These are phyloP conservation scores for Alternaria sp. DNA, from an alignment of 2,329 filamentous ascomycete genomes.

Conservation along the genomic window DNA sequence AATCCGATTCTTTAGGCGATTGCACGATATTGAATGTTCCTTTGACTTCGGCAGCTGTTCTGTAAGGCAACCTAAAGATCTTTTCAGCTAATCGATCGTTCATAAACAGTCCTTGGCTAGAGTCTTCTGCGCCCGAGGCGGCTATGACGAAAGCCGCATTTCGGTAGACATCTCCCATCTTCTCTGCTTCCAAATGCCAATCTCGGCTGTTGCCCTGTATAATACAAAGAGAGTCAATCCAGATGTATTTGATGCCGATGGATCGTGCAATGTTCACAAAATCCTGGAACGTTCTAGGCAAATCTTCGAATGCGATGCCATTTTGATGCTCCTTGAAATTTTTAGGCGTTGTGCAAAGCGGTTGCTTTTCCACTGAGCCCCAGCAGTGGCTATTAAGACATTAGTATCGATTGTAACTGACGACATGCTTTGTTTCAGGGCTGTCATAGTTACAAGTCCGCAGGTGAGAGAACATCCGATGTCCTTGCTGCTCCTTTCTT, in stretches of 20 bases:
- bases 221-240: not conserved
- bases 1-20: not conserved
- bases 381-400: not conserved
- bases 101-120: not conserved
- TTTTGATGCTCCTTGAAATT: too few species aligned
- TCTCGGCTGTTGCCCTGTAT: not conserved
- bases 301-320: not conserved
- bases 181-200: fast-evolving
- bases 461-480: too few species aligned
- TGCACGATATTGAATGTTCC: not conserved
- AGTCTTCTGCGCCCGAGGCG: not conserved
- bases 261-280: fast-evolving
- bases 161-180: not conserved
- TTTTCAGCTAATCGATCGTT: fast-evolving
- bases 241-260: fast-evolving
- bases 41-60: fast-evolving
- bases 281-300: not conserved
- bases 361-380: too few species aligned
- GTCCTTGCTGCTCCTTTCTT: too few species aligned
- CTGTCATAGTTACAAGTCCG: fast-evolving
- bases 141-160: fast-evolving
- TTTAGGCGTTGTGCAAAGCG: too few species aligned
- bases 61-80: fast-evolving
- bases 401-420: too few species aligned
- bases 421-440: fast-evolving